Base-by-base conservation (phyloP, 2,329 filamentous ascomycete genomes). In the Geosmithia morbida region DNA sequence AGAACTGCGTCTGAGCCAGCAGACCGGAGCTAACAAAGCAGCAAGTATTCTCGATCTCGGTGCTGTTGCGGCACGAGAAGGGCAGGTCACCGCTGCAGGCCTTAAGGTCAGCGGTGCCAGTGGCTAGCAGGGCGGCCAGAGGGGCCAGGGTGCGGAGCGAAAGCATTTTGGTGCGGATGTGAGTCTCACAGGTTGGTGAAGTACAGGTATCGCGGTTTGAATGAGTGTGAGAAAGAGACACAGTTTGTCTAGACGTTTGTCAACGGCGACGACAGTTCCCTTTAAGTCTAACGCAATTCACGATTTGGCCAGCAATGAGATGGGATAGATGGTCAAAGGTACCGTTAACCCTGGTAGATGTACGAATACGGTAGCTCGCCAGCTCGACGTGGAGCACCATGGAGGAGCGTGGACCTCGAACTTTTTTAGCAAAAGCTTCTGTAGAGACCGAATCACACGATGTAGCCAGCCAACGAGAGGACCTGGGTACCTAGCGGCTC, bases 1-100 rank as follows among this genome's bases (percentile, higher is more conserved):
- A 88, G 64, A 88, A 87, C 55, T 88, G 84, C 2, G 85, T 87
- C 61, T 79, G 76, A 4, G 87, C 70, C 43, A 88, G 65, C 51
- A 85, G 75, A 7, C 85, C 85, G 3, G 82, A 79, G 0, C 83
- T 83, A 19, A 76, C 70, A 66, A 87, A 84, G 64, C 85, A 88
- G 66, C 85, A 88, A 7, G 79, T 74, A 56, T 87, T 70, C 46
- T 70, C 60, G n/a, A 76, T 71, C 7, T 64, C 62, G 2, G 77
- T 77, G 6, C 72, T 75, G 56, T 81, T 81, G 49, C 79, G 74
- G 57, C 83, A 87, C 55, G 78, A 83, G 46, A 82, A 57, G 51
- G 73, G 71, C 4, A 64, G 56, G 49, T 66, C 50, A 46, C 47
- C 50, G 1, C 57, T 55, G 50, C 60, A 61, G 17, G 49, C 52